These are phyloP conservation scores for Fusarium sp. DNA, from an alignment of 2,329 filamentous ascomycete genomes.

Conservation along the genomic window DNA sequence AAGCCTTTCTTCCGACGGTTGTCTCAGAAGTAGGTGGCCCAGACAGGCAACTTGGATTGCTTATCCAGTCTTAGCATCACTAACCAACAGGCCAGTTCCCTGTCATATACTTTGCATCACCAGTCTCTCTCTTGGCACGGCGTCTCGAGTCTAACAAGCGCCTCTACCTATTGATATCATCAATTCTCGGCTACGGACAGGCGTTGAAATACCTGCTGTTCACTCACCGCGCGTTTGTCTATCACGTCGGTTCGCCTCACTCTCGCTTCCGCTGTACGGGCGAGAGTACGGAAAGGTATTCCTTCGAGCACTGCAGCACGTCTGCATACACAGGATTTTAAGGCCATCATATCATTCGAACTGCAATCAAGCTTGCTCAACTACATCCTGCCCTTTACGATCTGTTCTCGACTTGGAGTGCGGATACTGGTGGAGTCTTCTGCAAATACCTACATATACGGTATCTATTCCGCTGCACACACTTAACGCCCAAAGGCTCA, in stretches of 20 bases:
- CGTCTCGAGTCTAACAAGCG: slow-evolving; percentile 39
- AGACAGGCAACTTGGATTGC: slow-evolving; percentile 31
- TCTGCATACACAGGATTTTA: slow-evolving; percentile 1
- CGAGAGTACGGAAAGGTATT: neutral
- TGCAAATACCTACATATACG: slow-evolving; percentile 17
- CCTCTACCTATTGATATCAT: slow-evolving; percentile 27
- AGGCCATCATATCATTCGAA: slow-evolving; percentile 5
- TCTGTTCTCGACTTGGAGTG: slow-evolving; percentile 19
- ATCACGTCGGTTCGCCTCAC: slow-evolving; percentile 24
- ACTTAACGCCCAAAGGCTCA: slow-evolving; percentile 32
- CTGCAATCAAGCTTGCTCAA: neutral
- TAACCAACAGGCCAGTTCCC: neutral
- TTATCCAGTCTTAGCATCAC: slow-evolving; percentile 29
- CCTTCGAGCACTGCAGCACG: too few relatives aligned
- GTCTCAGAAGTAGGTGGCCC: slow-evolving; percentile 39
- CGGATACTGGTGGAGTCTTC: slow-evolving; percentile 36
- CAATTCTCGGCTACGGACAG: slow-evolving; percentile 40
- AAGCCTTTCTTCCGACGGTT: slow-evolving; percentile 29
- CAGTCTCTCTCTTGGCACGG: slow-evolving; percentile 13
- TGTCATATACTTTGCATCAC: slow-evolving; percentile 13
- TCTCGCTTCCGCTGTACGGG: slow-evolving; percentile 19
- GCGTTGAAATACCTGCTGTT: slow-evolving; percentile 24
- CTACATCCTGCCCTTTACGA: slow-evolving; percentile 1
- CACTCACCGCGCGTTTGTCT: slow-evolving; percentile 28
- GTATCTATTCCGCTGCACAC: slow-evolving; percentile 37